Conservation (phyloP, 495 filamentous ascomycete species). For the Aspergillus sclerotiicarbonarius region DNA sequence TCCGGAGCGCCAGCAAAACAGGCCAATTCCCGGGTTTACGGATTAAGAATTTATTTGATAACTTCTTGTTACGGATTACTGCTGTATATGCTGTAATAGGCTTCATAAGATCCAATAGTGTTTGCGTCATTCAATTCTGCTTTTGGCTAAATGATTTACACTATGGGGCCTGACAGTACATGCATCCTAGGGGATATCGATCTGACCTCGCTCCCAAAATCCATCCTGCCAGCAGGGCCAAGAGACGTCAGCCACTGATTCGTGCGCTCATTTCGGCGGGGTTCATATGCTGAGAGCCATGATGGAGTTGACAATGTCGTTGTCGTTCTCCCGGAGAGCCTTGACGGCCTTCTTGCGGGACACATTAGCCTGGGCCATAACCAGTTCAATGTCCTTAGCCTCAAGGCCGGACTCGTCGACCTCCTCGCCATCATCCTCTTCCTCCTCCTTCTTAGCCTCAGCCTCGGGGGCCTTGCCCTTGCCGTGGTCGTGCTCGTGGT, state of each 20-base stretch:
- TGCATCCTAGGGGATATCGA: conserved; percentile 27
- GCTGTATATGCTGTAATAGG: no score
- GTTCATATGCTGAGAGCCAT: conserved; percentile 96
- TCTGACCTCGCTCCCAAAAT: conserved; percentile 33
- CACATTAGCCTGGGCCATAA: conserved; percentile 97
- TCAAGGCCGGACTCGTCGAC: conserved; percentile 91
- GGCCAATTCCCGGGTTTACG: background rate
- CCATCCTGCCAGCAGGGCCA: conserved; percentile 25
- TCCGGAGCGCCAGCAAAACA: background rate
- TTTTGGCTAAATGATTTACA: conserved; percentile 46
- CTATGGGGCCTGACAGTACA: conserved; percentile 28
- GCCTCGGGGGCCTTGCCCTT: conserved; percentile 74
- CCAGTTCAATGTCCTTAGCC: conserved; percentile 97
- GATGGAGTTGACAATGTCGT: conserved; percentile 99
- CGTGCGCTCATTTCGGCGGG: conserved; percentile 15
- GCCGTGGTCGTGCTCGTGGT: conserved; percentile 72
- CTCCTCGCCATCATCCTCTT: conserved; percentile 94
- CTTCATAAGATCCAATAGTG: conserved; percentile 8
- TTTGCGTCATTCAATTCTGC: conserved; percentile 33
- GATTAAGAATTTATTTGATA: background rate
- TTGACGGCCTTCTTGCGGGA: conserved; percentile 98
- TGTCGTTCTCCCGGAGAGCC: conserved; percentile 97
- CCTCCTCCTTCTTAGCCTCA: conserved; percentile 78
- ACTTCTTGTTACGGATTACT: background rate
- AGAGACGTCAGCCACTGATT: conserved; percentile 22